phyloP scores from a whole-genome alignment of 768 basidiomycete species.

The Panaeolus papilionaceus region DNA sequence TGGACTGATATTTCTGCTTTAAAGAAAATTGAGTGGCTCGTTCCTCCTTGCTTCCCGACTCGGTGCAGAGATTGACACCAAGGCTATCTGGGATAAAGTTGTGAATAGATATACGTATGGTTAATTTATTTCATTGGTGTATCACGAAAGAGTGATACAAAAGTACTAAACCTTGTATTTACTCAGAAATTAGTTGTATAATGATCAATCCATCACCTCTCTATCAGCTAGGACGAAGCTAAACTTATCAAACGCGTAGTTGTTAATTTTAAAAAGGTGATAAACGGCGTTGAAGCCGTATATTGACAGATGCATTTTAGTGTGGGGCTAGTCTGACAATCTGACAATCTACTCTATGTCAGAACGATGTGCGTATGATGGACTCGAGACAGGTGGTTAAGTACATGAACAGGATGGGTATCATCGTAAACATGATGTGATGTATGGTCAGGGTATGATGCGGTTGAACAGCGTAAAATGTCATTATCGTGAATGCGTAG shows the following conservation, averaged over 20 bases:
- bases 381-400: conserved; percentile 6
- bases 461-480: conserved; percentile 11
- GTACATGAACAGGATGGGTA: conserved; percentile 8
- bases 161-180: conserved; percentile 6
- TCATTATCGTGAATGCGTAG: conserved; percentile 6
- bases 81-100: conserved; percentile 76
- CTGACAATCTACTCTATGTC: conserved; percentile 13
- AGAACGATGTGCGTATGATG: background rate
- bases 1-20: background rate
- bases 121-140: background rate
- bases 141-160: background rate
- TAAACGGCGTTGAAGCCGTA: conserved; percentile 7
- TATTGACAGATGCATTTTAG: conserved; percentile 6
- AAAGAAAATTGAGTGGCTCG: conserved; percentile 81
- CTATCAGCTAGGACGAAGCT: background rate
- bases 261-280: background rate
- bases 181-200: conserved; percentile 2
- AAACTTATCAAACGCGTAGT: background rate
- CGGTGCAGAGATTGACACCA: conserved; percentile 75
- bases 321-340: conserved; percentile 1
- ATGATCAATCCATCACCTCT: background rate
- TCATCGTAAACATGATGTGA: conserved; percentile 11
- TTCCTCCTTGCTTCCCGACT: conserved; percentile 82
- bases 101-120: conserved; percentile 44
- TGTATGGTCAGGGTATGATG: conserved; percentile 9